Percentiles rank a stretch among this genome's conserved stretches.
phyloP scores from a whole-genome alignment of 1,284 basidiomycete genomes.

The Heterobasidion parviporum region DNA sequence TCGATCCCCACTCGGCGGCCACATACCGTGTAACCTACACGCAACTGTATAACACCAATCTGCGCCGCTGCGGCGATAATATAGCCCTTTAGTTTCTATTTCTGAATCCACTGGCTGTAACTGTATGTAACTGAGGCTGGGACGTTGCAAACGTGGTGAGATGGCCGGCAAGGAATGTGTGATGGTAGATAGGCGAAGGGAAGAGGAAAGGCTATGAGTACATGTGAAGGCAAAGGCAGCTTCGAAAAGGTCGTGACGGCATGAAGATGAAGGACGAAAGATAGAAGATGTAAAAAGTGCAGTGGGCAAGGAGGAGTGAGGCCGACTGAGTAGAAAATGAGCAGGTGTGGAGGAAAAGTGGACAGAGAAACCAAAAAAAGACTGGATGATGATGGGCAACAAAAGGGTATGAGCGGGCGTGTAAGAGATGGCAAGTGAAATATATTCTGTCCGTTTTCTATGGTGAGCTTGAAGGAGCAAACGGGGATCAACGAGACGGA shows the following conservation, averaged over 20 bases:
- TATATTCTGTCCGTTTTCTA: slow-evolving; percentile 2
- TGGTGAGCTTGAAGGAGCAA: not conserved
- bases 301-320: not conserved
- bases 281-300: not conserved
- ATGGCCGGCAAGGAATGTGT: not conserved
- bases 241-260: no score
- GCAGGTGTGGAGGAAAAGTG: not conserved
- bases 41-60: not conserved
- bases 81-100: not conserved
- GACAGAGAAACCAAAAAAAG: not conserved
- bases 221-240: not conserved
- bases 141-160: not conserved
- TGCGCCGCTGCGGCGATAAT: not conserved
- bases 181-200: not conserved
- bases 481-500: not conserved
- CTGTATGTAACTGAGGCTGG: not conserved
- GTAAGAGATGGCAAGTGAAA: not conserved
- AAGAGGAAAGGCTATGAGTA: not conserved
- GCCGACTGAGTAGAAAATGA: not conserved
- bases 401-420: not conserved
- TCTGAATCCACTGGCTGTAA: not conserved
- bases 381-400: not conserved
- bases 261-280: not conserved
- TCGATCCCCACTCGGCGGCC: not conserved
- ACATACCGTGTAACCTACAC: not conserved